These are phyloP conservation scores for Taphrina communis DNA, from an alignment of 1,139 yeast species.

Conservation along the genomic window DNA sequence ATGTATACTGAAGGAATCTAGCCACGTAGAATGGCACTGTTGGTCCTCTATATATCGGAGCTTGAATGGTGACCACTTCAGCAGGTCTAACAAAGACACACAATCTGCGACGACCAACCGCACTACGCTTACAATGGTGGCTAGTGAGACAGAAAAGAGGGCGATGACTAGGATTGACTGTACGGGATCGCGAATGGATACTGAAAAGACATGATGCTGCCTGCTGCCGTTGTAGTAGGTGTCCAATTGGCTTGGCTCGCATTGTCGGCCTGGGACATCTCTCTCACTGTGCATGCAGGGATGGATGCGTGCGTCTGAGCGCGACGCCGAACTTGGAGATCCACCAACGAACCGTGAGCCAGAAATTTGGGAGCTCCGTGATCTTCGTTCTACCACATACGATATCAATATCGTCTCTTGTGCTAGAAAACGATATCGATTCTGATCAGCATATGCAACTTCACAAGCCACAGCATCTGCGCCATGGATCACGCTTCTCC, in stretches of 20 bases:
- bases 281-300: slow-evolving; percentile 1
- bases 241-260: no score
- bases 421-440: neutral
- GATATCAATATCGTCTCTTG: neutral
- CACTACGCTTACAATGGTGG: slow-evolving; percentile 1
- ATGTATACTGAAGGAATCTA: neutral
- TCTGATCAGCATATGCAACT: neutral
- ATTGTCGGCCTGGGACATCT: neutral
- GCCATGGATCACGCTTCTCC: no score
- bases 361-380: neutral
- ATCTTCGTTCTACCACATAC: neutral
- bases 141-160: neutral
- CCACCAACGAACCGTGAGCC: neutral
- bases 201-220: no score
- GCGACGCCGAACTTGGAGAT: slow-evolving; percentile 10
- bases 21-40: neutral
- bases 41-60: neutral
- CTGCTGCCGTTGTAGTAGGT: no score
- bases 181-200: no score
- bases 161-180: neutral
- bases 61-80: neutral
- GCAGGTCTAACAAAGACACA: neutral
- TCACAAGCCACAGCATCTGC: neutral
- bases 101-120: neutral
- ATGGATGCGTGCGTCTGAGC: slow-evolving; percentile 1